Evolutionary conservation across 1,284 basidiomycete species (phyloP).

Genomic region (Fistulinella cinereoalba): DNA sequence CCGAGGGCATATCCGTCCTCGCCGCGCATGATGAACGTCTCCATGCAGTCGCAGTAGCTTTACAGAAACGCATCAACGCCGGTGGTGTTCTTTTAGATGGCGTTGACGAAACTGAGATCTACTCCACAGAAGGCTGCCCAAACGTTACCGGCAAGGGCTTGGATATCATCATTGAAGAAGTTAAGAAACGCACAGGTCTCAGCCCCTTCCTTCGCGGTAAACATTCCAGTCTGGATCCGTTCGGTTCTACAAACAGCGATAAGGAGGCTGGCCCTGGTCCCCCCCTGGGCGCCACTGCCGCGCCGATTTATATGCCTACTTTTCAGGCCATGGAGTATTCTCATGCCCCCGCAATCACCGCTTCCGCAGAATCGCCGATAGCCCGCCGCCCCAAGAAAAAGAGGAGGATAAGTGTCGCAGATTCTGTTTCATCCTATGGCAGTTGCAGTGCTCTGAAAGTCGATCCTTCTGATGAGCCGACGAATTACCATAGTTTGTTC

Average conservation of each 20-base stretch:
- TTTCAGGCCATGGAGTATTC: constrained; percentile 47
- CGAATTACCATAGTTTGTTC: constrained; percentile 15
- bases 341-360: constrained; percentile 34
- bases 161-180: constrained; percentile 47
- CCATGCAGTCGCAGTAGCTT: constrained; percentile 39
- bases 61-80: constrained; percentile 41
- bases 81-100: constrained; percentile 34
- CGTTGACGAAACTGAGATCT: constrained; percentile 21
- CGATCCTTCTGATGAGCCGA: constrained; percentile 26
- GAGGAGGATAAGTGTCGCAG: constrained; percentile 36
- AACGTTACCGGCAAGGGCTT: constrained; percentile 47
- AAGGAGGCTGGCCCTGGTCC: constrained; percentile 35
- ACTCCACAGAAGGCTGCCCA: constrained; percentile 28
- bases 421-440: constrained; percentile 34
- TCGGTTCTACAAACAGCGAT: constrained; percentile 40
- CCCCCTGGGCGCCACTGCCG: constrained; percentile 22
- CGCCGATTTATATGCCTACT: constrained; percentile 45
- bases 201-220: constrained; percentile 50
- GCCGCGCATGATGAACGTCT: constrained; percentile 40
- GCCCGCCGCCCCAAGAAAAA: constrained; percentile 34
- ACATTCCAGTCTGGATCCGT: constrained; percentile 49
- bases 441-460: constrained; percentile 27
- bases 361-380: constrained; percentile 28
- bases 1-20: constrained; percentile 47
- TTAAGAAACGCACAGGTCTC: constrained; percentile 47